These are phyloP conservation scores for Aegilops speltoides DNA, from an alignment of 176 grass and related monocot genomes.

Conservation along the genomic window DNA sequence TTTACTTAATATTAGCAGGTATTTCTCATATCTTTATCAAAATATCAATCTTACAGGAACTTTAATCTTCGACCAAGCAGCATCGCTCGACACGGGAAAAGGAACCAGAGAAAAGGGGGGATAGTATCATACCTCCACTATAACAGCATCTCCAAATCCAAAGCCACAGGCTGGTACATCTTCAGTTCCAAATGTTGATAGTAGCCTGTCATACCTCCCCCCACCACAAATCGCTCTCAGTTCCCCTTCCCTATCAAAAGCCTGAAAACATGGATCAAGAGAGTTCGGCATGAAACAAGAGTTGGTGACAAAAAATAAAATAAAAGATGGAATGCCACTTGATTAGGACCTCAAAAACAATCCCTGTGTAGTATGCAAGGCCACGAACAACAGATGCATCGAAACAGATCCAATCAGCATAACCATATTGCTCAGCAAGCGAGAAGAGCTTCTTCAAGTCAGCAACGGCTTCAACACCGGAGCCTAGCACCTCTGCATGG, in stretches of 20 bases:
- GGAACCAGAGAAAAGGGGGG: too few relatives aligned
- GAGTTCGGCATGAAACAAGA: background rate
- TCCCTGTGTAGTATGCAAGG: conserved; percentile 91
- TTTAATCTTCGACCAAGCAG: too few relatives aligned
- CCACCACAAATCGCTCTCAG: conserved; percentile 22
- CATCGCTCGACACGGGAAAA: too few relatives aligned
- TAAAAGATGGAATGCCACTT: background rate
- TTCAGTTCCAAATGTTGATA: conserved; percentile 76
- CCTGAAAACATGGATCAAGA: conserved; percentile 16
- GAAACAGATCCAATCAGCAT: conserved; percentile 85
- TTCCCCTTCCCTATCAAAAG: conserved; percentile 17
- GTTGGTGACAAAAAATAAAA: background rate
- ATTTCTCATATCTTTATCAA: too few relatives aligned
- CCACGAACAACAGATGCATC: conserved; percentile 92
- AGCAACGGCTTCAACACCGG: conserved; percentile 64
- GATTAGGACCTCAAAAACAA: conserved; percentile 71
- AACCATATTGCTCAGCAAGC: conserved; percentile 76
- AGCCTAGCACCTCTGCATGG: conserved; percentile 62
- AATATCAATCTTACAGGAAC: too few relatives aligned
- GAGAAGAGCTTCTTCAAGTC: conserved; percentile 86
- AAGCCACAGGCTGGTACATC: conserved; percentile 91
- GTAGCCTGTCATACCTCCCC: conserved; percentile 6
- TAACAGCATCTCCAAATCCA: conserved; percentile 96
- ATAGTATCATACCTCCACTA: conserved; percentile 76
- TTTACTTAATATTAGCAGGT: too few relatives aligned